Evolutionary conservation across 441 rosid genomes (phyloP).

Genomic region (Corymbia calophylla): DNA sequence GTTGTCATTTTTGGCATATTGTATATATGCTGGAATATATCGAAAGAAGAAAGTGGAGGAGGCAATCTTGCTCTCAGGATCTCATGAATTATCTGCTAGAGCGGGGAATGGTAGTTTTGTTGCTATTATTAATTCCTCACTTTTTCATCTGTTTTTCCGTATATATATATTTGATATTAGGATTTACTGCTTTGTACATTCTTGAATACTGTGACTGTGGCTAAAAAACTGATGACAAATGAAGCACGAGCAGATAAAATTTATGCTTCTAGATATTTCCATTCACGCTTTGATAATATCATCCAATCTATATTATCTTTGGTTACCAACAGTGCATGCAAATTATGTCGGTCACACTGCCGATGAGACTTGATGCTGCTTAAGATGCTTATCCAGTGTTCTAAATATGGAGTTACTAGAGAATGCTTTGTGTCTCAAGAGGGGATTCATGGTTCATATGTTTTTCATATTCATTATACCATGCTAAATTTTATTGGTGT

Average conservation of each 20-base stretch:
- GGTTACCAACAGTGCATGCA: background rate
- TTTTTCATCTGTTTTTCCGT: background rate
- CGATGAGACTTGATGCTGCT: background rate
- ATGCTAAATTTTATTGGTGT: background rate
- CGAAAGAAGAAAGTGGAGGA: conserved; percentile 31
- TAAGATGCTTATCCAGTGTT: background rate
- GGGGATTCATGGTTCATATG: background rate
- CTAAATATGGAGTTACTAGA: background rate
- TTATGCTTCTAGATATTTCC: background rate
- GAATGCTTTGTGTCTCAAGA: background rate
- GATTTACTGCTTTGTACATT: background rate
- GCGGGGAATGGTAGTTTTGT: conserved; percentile 24
- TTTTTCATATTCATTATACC: background rate
- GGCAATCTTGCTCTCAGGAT: conserved; percentile 9
- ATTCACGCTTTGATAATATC: background rate
- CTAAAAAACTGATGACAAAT: background rate
- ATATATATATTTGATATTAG: background rate
- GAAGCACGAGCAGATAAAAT: background rate
- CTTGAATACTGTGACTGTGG: background rate
- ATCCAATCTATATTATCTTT: background rate
- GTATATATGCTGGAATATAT: conserved; percentile 21
- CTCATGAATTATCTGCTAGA: conserved; percentile 24
- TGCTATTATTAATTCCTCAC: background rate
- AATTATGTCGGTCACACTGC: background rate
- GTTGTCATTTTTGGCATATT: conserved; percentile 18